Evolutionary conservation across 2,329 filamentous ascomycete genomes (phyloP).

Genomic region (Paecilomyces fulvus): DNA sequence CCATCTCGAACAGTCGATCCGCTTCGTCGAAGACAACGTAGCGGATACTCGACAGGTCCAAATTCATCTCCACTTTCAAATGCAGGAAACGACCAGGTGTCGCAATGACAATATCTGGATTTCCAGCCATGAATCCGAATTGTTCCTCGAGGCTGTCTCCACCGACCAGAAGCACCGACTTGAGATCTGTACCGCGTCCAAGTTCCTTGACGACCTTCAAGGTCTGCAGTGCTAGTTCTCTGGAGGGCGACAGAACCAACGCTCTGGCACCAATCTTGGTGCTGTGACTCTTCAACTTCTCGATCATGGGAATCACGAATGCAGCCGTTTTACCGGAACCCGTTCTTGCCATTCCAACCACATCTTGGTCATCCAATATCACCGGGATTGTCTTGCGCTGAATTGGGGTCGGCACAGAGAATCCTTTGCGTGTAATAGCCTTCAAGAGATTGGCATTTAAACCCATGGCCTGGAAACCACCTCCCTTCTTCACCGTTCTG

Average conservation of each 20-base stretch:
- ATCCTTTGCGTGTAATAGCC: constrained; percentile 87
- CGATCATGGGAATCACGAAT: constrained; percentile 97
- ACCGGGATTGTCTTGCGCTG: constrained; percentile 94
- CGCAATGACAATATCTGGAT: constrained; percentile 95
- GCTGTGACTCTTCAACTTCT: constrained; percentile 82
- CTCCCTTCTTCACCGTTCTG: constrained; percentile 83
- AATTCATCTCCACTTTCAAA: constrained; percentile 89
- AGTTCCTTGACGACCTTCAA: constrained; percentile 95
- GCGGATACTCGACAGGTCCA: constrained; percentile 81
- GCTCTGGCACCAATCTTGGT: constrained; percentile 77
- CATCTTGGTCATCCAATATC: constrained; percentile 80
- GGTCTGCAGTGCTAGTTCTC: constrained; percentile 91
- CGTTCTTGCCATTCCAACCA: constrained; percentile 99
- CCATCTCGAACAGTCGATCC: constrained; percentile 96
- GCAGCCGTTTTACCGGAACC: constrained; percentile 97
- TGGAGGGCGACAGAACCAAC: constrained; percentile 81
- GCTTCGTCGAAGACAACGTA: constrained; percentile 98
- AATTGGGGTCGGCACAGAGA: constrained; percentile 92
- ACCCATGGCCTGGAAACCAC: constrained; percentile 93
- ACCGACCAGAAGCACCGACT: constrained; percentile 82
- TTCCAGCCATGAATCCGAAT: constrained; percentile 83
- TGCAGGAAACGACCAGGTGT: constrained; percentile 95
- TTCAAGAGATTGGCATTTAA: constrained; percentile 77
- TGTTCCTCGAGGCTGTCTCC: constrained; percentile 95
- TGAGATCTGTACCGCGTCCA: constrained; percentile 79